These are phyloP conservation scores for Olyra latifolia DNA, from an alignment of 176 grass and related monocot genomes.

Conservation along the genomic window DNA sequence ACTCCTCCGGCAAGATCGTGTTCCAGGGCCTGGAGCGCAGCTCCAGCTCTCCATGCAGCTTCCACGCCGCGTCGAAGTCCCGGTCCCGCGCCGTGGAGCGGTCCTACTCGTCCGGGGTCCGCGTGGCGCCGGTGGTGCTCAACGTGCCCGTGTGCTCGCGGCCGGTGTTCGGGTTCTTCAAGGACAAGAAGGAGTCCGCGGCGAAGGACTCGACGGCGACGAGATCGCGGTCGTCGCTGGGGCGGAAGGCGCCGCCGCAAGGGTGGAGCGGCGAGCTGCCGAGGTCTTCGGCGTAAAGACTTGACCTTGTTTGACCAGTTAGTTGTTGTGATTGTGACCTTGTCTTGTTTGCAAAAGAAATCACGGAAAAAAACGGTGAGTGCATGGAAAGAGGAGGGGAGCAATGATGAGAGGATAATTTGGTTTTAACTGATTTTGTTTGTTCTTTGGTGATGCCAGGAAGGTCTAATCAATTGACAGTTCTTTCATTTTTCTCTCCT, in stretches of 20 bases:
- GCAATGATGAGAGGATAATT: constrained; percentile 28
- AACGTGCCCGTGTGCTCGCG: constrained; percentile 88
- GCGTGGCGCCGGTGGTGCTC: constrained; percentile 73
- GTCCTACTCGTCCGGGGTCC: constrained; percentile 80
- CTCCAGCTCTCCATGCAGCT: constrained; percentile 78
- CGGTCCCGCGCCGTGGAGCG: constrained; percentile 66
- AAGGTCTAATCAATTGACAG: constrained; percentile 61
- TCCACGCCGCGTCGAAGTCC: constrained; percentile 56
- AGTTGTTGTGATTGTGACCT: background rate
- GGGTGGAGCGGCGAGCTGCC: constrained; percentile 49
- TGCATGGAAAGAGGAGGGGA: constrained; percentile 6
- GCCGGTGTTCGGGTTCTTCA: constrained; percentile 81
- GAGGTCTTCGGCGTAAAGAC: constrained; percentile 29
- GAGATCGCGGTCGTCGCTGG: constrained; percentile 34
- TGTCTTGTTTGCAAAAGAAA: background rate
- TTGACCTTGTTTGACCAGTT: constrained; percentile 7
- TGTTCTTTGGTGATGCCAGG: constrained; percentile 39
- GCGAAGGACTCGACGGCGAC: constrained; percentile 5
- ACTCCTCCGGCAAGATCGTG: constrained; percentile 86
- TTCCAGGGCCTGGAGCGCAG: constrained; percentile 92
- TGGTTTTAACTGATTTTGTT: constrained; percentile 56
- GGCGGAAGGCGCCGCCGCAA: constrained; percentile 37
- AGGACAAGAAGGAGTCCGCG: constrained; percentile 63
- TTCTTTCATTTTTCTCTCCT: constrained; percentile 9
- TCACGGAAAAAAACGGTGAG: background rate